Conservation (phyloP, 257 asterid species). For the Thymus mandschuricus region DNA sequence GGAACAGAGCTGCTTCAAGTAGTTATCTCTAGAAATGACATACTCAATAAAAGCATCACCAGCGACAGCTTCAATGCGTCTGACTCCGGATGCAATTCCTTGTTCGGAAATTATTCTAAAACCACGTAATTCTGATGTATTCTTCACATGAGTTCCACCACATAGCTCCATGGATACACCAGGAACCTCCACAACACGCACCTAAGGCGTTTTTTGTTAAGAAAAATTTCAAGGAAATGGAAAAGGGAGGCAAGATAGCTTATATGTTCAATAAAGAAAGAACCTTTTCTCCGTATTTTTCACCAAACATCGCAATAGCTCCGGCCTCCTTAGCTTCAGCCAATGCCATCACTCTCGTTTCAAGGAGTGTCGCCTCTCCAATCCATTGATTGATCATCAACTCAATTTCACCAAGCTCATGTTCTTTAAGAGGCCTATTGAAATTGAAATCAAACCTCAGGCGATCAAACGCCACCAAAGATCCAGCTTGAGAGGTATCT, state of each 20-base stretch:
- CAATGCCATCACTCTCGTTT: constrained; percentile 74
- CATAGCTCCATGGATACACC: constrained; percentile 95
- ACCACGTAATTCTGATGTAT: constrained; percentile 85
- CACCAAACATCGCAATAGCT: constrained; percentile 97
- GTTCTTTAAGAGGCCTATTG: constrained; percentile 74
- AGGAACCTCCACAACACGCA: constrained; percentile 95
- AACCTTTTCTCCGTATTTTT: constrained; percentile 95
- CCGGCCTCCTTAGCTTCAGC: constrained; percentile 93
- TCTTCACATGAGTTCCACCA: constrained; percentile 91
- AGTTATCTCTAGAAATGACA: constrained; percentile 80
- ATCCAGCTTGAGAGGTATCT: constrained; percentile 98
- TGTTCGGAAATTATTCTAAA: constrained; percentile 86
- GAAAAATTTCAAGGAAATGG: not conserved
- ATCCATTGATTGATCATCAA: constrained; percentile 79
- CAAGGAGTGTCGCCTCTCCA: constrained; percentile 76
- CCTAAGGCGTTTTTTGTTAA: constrained; percentile 44
- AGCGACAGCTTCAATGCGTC: constrained; percentile 96
- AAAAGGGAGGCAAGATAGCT: not conserved
- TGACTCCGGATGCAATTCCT: constrained; percentile 83
- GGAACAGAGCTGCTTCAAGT: constrained; percentile 91
- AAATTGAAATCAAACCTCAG: constrained; percentile 92
- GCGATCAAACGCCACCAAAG: constrained; percentile 91
- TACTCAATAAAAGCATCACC: constrained; percentile 92
- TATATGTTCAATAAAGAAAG: not conserved
- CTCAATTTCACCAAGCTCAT: constrained; percentile 79